phyloP scores from a whole-genome alignment of 148 eudicot genomes.

The Chenopodium formosanum region DNA sequence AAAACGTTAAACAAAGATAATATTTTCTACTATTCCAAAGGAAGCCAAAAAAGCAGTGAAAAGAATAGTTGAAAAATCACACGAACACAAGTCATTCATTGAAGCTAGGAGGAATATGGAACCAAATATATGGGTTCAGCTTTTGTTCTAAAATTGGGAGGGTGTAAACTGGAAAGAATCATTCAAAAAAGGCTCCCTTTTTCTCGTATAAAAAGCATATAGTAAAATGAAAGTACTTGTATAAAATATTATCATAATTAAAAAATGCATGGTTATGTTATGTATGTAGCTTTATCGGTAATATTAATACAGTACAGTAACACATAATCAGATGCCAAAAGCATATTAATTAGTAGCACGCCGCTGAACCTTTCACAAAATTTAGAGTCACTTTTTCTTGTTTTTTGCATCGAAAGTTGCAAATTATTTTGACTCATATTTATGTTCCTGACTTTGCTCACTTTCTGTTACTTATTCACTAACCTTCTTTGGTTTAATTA shows the following conservation, averaged over 20 bases:
- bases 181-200: background rate
- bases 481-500: too few species aligned
- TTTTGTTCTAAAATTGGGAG: constrained; percentile 5
- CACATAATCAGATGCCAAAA: constrained; percentile 15
- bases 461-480: too few species aligned
- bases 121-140: background rate
- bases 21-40: too few species aligned
- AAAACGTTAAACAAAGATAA: too few species aligned
- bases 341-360: constrained; percentile 18
- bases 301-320: background rate
- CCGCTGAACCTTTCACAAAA: constrained; percentile 21
- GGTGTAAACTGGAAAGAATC: background rate
- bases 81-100: background rate
- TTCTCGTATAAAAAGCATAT: background rate
- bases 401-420: constrained; percentile 24
- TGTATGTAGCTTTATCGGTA: constrained; percentile 20
- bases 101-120: background rate
- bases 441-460: too few species aligned
- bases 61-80: too few species aligned
- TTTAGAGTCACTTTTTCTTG: constrained; percentile 10
- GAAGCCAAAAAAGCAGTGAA: too few species aligned
- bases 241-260: background rate
- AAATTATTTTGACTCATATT: background rate
- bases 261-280: background rate
- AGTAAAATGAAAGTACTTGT: too few species aligned